Percentiles rank a stretch among this genome's conserved stretches.
Conservation (phyloP, 2,329 filamentous ascomycete genomes). For the Harringtonia lauricola region DNA sequence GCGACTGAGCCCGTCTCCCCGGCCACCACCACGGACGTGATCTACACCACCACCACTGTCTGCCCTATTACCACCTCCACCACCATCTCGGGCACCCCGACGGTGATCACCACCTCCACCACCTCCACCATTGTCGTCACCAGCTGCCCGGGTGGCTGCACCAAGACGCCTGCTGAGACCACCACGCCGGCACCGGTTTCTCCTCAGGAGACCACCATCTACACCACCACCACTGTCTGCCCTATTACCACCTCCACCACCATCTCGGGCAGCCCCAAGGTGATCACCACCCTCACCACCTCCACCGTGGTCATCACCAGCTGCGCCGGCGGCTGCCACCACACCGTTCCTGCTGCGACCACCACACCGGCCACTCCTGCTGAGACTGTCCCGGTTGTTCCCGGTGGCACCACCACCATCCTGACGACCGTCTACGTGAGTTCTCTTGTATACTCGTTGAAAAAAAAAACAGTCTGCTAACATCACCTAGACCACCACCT, state of each 20-base stretch:
- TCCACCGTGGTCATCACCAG: slow-evolving; percentile 30
- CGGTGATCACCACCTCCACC: slow-evolving; percentile 26
- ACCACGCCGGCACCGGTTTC: slow-evolving; percentile 11
- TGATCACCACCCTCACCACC: background rate
- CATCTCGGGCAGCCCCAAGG: background rate
- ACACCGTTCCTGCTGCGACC: slow-evolving; percentile 17
- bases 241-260: background rate
- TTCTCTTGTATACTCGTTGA: background rate
- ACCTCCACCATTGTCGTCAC: slow-evolving; percentile 33
- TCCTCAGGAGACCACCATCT: slow-evolving; percentile 14
- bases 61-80: slow-evolving; percentile 23
- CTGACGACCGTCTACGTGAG: slow-evolving; percentile 15
- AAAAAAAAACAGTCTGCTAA: background rate
- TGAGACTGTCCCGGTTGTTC: background rate
- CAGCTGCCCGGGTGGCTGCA: slow-evolving; percentile 21
- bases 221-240: slow-evolving; percentile 32
- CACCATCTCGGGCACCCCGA: slow-evolving; percentile 27
- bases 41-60: background rate
- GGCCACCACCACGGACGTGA: slow-evolving; percentile 1
- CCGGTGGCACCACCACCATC: slow-evolving; percentile 18
- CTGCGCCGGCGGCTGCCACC: slow-evolving; percentile 22
- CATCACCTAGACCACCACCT: slow-evolving; percentile 1
- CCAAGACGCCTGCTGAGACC: slow-evolving; percentile 18
- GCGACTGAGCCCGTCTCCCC: background rate
- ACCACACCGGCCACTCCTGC: background rate